phyloP scores from a whole-genome alignment of 176 grass and related monocot genomes.

The Ananas comosus region DNA sequence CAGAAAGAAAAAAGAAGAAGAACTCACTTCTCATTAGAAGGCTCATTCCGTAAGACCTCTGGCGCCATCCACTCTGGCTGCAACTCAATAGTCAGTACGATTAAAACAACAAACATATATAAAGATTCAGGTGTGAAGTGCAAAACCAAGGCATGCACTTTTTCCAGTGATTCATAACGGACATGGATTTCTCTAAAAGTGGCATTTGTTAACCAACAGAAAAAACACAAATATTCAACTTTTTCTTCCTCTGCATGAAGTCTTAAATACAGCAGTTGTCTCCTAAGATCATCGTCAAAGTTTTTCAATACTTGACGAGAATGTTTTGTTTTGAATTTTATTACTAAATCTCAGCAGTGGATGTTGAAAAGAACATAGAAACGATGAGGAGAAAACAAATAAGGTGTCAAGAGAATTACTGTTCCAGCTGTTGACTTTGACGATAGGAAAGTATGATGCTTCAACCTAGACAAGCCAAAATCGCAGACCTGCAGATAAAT shows the following conservation, averaged over 20 bases:
- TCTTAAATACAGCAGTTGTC: not conserved
- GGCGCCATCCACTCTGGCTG: slow-evolving; percentile 99
- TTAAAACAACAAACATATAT: not conserved
- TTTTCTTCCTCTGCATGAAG: no score
- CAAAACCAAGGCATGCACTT: not conserved
- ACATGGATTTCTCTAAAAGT: no score
- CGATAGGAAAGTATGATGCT: slow-evolving; percentile 93
- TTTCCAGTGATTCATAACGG: no score
- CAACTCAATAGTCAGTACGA: slow-evolving; percentile 9
- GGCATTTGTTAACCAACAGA: no score
- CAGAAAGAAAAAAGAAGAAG: not conserved
- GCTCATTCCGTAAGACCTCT: slow-evolving; percentile 89
- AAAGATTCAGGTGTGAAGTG: not conserved
- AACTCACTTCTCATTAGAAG: slow-evolving; percentile 89
- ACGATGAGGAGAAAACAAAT: not conserved
- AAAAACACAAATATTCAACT: no score
- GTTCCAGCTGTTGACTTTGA: slow-evolving; percentile 97
- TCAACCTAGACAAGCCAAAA: slow-evolving; percentile 99
- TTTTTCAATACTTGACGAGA: not conserved
- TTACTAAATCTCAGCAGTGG: not conserved
- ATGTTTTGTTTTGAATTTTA: not conserved
- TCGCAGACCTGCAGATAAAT: slow-evolving; percentile 68
- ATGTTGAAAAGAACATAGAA: not conserved
- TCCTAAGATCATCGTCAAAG: not conserved
- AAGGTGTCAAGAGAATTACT: slow-evolving; percentile 35